Evolutionary conservation across 2,329 filamentous ascomycete species (phyloP).

Genomic region (Aaosphaeria arxii): DNA sequence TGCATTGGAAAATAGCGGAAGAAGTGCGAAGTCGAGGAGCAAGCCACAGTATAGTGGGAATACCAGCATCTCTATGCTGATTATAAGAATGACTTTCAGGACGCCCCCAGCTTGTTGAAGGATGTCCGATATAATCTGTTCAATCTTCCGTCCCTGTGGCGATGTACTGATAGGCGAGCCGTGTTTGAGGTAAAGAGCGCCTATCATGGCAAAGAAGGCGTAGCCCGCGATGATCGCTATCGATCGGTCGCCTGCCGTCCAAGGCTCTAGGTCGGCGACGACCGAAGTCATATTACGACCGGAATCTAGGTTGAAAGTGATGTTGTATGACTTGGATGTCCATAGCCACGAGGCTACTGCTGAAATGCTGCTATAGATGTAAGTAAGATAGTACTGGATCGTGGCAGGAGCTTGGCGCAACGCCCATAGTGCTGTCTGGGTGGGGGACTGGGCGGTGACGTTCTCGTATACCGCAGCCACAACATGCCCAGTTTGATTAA

Average conservation of each 20-base stretch:
- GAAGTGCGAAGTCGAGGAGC: slow-evolving; percentile 79
- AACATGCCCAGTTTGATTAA: slow-evolving; percentile 28
- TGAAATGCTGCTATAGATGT: slow-evolving; percentile 9
- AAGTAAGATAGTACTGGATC: slow-evolving; percentile 3
- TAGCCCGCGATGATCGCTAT: slow-evolving; percentile 82
- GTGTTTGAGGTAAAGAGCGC: slow-evolving; percentile 75
- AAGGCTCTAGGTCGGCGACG: slow-evolving; percentile 37
- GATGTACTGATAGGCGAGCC: slow-evolving; percentile 65
- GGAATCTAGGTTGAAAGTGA: slow-evolving; percentile 27
- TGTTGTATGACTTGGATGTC: slow-evolving; percentile 35
- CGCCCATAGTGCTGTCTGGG: slow-evolving; percentile 12
- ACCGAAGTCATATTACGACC: slow-evolving; percentile 3
- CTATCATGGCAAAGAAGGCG: slow-evolving; percentile 67
- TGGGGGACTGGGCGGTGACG: slow-evolving; percentile 17
- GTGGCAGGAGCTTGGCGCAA: slow-evolving; percentile 13
- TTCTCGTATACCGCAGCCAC: slow-evolving; percentile 22
- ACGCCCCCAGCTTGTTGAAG: slow-evolving; percentile 94
- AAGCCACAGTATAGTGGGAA: slow-evolving; percentile 96
- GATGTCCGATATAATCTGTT: slow-evolving; percentile 76
- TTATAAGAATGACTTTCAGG: slow-evolving; percentile 96
- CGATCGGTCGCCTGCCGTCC: slow-evolving; percentile 55
- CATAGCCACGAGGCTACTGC: slow-evolving; percentile 22
- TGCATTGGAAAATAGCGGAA: slow-evolving; percentile 83
- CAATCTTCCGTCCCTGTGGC: slow-evolving; percentile 55
- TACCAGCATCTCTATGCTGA: slow-evolving; percentile 97